Evolutionary conservation across 768 basidiomycete genomes (phyloP).

Genomic region (Coprinopsis sp.): DNA sequence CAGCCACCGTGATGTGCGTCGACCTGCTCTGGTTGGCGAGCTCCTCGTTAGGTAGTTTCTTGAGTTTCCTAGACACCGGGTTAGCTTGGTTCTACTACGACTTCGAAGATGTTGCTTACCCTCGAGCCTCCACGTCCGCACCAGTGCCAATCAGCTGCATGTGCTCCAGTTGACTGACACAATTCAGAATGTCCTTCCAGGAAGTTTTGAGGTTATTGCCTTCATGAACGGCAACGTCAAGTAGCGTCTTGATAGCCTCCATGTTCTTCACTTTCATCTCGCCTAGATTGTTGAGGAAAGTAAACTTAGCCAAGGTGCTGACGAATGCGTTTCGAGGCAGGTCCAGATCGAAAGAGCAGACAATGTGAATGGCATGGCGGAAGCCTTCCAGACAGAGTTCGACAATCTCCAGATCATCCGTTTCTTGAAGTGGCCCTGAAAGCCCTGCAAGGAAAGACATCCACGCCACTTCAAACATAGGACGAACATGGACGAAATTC

Average conservation of each 20-base stretch:
- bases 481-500: slow-evolving; percentile 91
- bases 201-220: slow-evolving; percentile 94
- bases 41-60: slow-evolving; percentile 82
- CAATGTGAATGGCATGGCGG: slow-evolving; percentile 94
- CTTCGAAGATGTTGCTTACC: slow-evolving; percentile 44
- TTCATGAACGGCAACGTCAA: slow-evolving; percentile 95
- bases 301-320: slow-evolving; percentile 93
- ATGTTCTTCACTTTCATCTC: slow-evolving; percentile 99
- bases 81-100: slow-evolving; percentile 3
- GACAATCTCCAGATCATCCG: slow-evolving; percentile 90
- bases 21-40: slow-evolving; percentile 95
- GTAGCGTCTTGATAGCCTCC: slow-evolving; percentile 93
- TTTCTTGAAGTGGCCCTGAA: slow-evolving; percentile 91
- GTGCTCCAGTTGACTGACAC: slow-evolving; percentile 96
- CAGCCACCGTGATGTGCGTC: slow-evolving; percentile 96
- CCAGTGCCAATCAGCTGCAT: slow-evolving; percentile 97
- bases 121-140: slow-evolving; percentile 81
- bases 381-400: slow-evolving; percentile 93
- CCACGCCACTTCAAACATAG: slow-evolving; percentile 99
- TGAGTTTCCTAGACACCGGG: slow-evolving; percentile 34
- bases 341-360: slow-evolving; percentile 95
- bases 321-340: slow-evolving; percentile 98
- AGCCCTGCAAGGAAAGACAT: slow-evolving; percentile 95
- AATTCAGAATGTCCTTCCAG: slow-evolving; percentile 94
- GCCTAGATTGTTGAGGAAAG: slow-evolving; percentile 93